Evolutionary conservation across 148 eudicot genomes (phyloP), one percentile per base, ranked within the genome.

Genomic region (Bassia scoparia): DNA sequence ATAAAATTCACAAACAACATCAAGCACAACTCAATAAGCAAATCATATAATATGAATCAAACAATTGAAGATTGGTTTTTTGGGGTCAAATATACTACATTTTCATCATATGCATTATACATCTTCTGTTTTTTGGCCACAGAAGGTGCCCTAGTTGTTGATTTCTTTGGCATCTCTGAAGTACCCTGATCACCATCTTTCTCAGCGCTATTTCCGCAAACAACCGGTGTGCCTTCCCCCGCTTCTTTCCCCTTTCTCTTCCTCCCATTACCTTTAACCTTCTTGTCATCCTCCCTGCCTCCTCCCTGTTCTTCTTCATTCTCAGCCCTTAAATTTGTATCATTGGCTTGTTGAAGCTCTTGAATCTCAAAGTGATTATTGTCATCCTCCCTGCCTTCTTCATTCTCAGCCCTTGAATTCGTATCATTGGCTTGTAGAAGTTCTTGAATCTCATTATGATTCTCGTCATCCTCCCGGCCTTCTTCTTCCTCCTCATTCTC

Each of bases 91-190:
- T 3, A 55, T 48, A 50, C 14, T 74, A 79, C 81, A 61, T 68
- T 79, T 18, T 79, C 81, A 53, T 79, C 81, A 68, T 18, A 49
- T 12, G 35, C n/a, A 5, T 21, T 4, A 67, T 38, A 65, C 43
- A 20, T 26, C 59, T 65, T 71, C 10, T 7, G 33, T 27, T 31
- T 70, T 30, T 52, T 53, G 60, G 66, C 30, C 13, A 2, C 3
- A 21, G 67, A 20, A 7, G 20, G 63, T 13, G 20, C 49, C n/a
- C 38, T 29, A 31, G 16, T 15, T 56, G 24, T n/a, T n/a, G n/a
- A 24, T 60, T 53, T 43, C 74, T 16, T 30, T 18, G 67, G 15
- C 38, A 44, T 18, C 26, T 10, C 70, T 27, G 70, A 52, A 10
- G 34, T 29, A 24, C 31, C 31, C 31, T 61, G 17, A 29, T 16